Conservation (phyloP, 805 yeast species). For the Candida anglica region DNA sequence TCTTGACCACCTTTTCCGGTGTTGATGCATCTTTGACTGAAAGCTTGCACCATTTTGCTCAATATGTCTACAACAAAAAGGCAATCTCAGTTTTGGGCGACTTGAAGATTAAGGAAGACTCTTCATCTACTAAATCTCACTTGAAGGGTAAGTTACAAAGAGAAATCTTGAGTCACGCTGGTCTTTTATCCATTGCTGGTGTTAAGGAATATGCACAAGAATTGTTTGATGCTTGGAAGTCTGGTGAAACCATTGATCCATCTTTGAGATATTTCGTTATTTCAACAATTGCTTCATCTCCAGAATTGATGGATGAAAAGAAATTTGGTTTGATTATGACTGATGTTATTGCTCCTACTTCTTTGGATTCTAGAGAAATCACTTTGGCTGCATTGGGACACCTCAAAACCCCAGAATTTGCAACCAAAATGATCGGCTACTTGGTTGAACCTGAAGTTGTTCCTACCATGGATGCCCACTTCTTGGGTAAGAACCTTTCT, state of each 20-base stretch:
- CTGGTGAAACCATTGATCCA: conserved; percentile 33
- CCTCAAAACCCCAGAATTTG: conserved; percentile 30
- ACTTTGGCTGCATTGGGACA: conserved; percentile 55
- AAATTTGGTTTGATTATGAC: conserved; percentile 37
- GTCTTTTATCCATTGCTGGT: conserved; percentile 32
- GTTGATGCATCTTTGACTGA: conserved; percentile 16
- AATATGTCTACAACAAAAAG: conserved; percentile 25
- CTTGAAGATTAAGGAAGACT: conserved; percentile 11
- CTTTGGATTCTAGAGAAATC: conserved; percentile 57
- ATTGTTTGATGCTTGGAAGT: conserved; percentile 22
- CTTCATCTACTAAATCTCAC: conserved; percentile 18
- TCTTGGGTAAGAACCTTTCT: conserved; percentile 45
- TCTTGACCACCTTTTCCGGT: conserved; percentile 33
- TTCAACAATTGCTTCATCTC: conserved; percentile 38
- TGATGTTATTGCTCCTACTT: conserved; percentile 48
- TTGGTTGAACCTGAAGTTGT: conserved; percentile 41
- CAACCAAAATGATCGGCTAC: conserved; percentile 35
- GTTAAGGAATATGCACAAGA: conserved; percentile 32
- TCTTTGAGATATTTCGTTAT: conserved; percentile 42
- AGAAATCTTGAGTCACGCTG: conserved; percentile 37
- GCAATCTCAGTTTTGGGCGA: conserved; percentile 22
- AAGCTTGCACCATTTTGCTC: conserved; percentile 28
- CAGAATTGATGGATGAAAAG: conserved; percentile 21
- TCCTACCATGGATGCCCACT: conserved; percentile 58
- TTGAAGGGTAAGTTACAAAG: conserved; percentile 31